Percentiles rank a stretch among this genome's conserved stretches.
These are phyloP conservation scores for Ophiocytium majus DNA, from an alignment of 352 stramenopile species.

Conservation along the genomic window DNA sequence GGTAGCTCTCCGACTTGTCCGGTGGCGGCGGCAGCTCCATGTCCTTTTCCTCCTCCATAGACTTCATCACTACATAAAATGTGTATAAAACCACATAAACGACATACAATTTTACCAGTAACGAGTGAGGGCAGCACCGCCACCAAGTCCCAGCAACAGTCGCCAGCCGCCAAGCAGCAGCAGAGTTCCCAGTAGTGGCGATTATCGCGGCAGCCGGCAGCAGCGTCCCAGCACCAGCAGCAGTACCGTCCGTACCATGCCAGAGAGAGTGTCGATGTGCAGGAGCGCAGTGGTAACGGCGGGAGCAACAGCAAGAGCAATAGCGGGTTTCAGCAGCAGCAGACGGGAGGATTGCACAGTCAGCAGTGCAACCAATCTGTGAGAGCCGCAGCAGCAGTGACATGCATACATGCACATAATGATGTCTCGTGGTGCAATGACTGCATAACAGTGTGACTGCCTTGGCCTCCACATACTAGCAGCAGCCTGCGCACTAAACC, in stretches of 20 bases:
- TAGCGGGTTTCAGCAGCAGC: too few relatives aligned
- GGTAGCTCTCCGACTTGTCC: neutral
- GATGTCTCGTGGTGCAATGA: too few relatives aligned
- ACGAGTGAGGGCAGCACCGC: neutral
- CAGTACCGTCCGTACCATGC: too few relatives aligned
- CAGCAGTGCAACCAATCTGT: too few relatives aligned
- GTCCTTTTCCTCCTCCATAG: neutral
- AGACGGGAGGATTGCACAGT: too few relatives aligned
- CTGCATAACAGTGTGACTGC: neutral
- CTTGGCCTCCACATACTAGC: neutral
- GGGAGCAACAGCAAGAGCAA: too few relatives aligned
- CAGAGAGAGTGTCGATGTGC: too few relatives aligned
- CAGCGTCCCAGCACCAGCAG: too few relatives aligned
- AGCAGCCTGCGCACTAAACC: neutral
- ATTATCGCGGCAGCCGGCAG: too few relatives aligned
- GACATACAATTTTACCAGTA: neutral
- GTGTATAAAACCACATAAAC: neutral
- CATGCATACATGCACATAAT: too few relatives aligned
- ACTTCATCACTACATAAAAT: neutral
- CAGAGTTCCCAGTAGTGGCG: neutral
- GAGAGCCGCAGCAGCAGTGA: too few relatives aligned
- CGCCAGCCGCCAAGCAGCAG: neutral
- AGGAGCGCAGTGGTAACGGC: too few relatives aligned
- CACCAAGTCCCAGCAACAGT: neutral
- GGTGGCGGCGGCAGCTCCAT: constrained; percentile 1